phyloP scores from a whole-genome alignment of 768 basidiomycete genomes.

The Russula sp. region DNA sequence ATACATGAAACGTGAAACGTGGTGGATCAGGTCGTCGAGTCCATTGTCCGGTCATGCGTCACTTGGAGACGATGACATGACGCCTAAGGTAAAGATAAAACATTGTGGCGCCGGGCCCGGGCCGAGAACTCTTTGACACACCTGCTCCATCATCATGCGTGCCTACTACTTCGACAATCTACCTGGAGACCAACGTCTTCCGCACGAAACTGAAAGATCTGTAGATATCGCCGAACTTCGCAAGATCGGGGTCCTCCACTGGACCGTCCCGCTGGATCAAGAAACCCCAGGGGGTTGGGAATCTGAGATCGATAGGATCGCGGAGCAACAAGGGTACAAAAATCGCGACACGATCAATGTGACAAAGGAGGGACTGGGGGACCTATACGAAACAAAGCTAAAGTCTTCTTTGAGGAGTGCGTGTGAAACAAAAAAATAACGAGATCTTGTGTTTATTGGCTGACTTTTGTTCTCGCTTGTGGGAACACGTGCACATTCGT shows the following conservation, averaged over 20 bases:
- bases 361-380: constrained; percentile 75
- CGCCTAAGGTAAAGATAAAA: too few species aligned
- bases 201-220: constrained; percentile 65
- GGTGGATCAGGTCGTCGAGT: too few species aligned
- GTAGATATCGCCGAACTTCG: constrained; percentile 51
- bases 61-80: too few species aligned
- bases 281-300: constrained; percentile 48
- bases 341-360: constrained; percentile 80
- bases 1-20: too few species aligned
- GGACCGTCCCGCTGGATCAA: constrained; percentile 63
- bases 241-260: constrained; percentile 61
- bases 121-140: not conserved
- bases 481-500: not conserved
- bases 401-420: constrained; percentile 84
- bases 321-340: constrained; percentile 71
- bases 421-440: not conserved
- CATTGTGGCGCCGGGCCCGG: not conserved
- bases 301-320: constrained; percentile 56
- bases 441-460: not conserved
- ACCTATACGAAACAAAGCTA: constrained; percentile 77
- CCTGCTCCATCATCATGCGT: constrained; percentile 39
- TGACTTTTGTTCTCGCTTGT: not conserved
- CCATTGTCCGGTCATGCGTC: too few species aligned
- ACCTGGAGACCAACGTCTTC: constrained; percentile 76
- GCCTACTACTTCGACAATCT: constrained; percentile 74